Evolutionary conservation across 1,284 basidiomycete species (phyloP).

Genomic region (Entoloma clypeatum): DNA sequence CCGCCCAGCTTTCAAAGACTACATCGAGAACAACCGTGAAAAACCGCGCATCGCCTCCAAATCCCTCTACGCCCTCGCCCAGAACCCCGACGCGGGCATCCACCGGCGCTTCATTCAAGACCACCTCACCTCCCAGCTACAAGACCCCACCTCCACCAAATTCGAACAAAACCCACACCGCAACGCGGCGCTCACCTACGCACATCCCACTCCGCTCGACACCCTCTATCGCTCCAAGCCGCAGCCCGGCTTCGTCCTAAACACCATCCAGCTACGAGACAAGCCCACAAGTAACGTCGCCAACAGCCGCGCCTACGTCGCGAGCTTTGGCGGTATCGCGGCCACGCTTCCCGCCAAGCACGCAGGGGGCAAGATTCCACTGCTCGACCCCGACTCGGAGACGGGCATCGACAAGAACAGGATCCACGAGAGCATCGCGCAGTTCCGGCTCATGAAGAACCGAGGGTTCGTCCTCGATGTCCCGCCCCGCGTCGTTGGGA

Average conservation of each 20-base stretch:
- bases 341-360: conserved; percentile 19
- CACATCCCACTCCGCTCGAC: conserved; percentile 49
- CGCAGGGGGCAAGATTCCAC: conserved; percentile 19
- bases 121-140: conserved; percentile 31
- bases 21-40: conserved; percentile 30
- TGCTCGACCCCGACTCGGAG: conserved; percentile 21
- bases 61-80: conserved; percentile 29
- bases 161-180: conserved; percentile 66
- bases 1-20: conserved; percentile 54
- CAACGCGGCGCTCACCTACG: conserved; percentile 59
- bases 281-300: conserved; percentile 3
- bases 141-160: conserved; percentile 30
- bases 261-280: conserved; percentile 16
- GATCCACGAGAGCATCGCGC: conserved; percentile 13
- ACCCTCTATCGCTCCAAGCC: conserved; percentile 46
- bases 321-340: conserved; percentile 37
- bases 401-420: conserved; percentile 23
- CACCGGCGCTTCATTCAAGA: conserved; percentile 35
- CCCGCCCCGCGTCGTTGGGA: conserved; percentile 38
- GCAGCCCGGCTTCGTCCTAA: conserved; percentile 57
- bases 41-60: conserved; percentile 12
- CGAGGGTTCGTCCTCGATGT: conserved; percentile 18
- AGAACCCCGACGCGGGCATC: conserved; percentile 21
- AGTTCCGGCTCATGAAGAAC: conserved; percentile 14
- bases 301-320: conserved; percentile 21